Evolutionary conservation across 768 basidiomycete genomes (phyloP).

Genomic region (Mycena floridula): DNA sequence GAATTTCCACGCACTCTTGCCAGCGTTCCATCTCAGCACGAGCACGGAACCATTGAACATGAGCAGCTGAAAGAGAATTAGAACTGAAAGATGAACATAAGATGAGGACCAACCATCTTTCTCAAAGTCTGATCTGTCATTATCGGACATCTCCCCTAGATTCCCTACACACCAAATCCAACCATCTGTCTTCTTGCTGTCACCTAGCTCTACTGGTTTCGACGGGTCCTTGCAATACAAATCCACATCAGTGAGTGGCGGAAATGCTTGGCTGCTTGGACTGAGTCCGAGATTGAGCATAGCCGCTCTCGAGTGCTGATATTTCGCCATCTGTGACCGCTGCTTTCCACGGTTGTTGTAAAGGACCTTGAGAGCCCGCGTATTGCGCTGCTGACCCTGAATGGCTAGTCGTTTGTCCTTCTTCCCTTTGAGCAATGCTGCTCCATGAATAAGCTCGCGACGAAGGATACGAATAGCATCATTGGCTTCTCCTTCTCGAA

Average conservation of each 20-base stretch:
- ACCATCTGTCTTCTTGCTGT: conserved; percentile 7
- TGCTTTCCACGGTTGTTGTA: background rate
- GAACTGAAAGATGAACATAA: background rate
- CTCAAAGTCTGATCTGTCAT: conserved; percentile 3
- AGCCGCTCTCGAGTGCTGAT: background rate
- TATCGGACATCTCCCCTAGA: conserved; percentile 4
- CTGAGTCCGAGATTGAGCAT: background rate
- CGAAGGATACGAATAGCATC: background rate
- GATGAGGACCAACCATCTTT: conserved; percentile 5
- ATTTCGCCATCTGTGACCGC: background rate
- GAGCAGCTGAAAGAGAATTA: conserved; percentile 2
- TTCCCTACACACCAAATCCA: conserved; percentile 10
- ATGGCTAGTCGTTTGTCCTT: background rate
- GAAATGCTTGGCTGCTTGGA: background rate
- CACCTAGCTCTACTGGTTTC: conserved; percentile 3
- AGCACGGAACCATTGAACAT: conserved; percentile 13
- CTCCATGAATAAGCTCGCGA: background rate
- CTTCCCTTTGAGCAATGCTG: background rate
- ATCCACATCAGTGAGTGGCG: conserved; percentile 4
- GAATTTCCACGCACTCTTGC: conserved; percentile 13
- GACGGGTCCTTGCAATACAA: conserved; percentile 5
- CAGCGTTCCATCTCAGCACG: conserved; percentile 10
- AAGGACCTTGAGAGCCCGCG: background rate
- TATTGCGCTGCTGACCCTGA: background rate
- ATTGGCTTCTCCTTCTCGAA: background rate